Evolutionary conservation across 768 basidiomycete species (phyloP), one percentile per base, ranked within the genome.

Genomic region (Tulasnella sp.): DNA sequence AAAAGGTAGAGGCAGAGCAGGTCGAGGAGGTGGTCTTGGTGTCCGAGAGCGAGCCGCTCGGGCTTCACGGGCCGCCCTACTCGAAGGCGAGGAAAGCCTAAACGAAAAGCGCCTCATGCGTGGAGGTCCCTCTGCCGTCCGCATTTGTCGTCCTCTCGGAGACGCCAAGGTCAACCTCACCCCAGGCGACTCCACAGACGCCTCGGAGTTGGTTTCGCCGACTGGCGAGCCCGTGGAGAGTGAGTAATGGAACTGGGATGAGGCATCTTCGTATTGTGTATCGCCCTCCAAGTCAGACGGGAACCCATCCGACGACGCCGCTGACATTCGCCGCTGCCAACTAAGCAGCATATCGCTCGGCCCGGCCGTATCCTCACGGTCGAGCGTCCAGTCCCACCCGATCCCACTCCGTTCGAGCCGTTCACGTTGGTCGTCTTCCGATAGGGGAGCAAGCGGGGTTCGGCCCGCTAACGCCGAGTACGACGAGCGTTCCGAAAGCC

Each of bases 361-460:
- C 17, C 9, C 25, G 29, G 31, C 36, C 41, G 34, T 19, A 8
- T 52, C 50, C 19, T 52, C 50, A 5, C 36, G n/a, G 19, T 52
- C 50, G 34, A 52, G 23, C 19, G 50, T 52, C 50, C 50, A 52
- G 27, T 52, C 50, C 50, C 50, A 52, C 7, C 50, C 50, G 15
- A 52, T 35, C n/a, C 36, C 50, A 35, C 43, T 23, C 1, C 17
- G 11, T n/a, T n/a, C n/a, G n/a, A n/a, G n/a, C 19, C 23, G 19
- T 29, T 29, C 31, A 29, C 43, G 23, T 45, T 29, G 12, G 23
- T 45, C 43, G 31, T 45, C 31, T 29, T 45, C 43, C 43, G 43
- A 45, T 15, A 45, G 19, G 23, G 43, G 43, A 23, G 43, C 31
- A 9, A 45, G 15, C 43, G 43, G 43, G 23, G 43, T 45, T 29